Evolutionary conservation across 2,329 filamentous ascomycete genomes (phyloP).

Genomic region (Fusarium euwallaceae): DNA sequence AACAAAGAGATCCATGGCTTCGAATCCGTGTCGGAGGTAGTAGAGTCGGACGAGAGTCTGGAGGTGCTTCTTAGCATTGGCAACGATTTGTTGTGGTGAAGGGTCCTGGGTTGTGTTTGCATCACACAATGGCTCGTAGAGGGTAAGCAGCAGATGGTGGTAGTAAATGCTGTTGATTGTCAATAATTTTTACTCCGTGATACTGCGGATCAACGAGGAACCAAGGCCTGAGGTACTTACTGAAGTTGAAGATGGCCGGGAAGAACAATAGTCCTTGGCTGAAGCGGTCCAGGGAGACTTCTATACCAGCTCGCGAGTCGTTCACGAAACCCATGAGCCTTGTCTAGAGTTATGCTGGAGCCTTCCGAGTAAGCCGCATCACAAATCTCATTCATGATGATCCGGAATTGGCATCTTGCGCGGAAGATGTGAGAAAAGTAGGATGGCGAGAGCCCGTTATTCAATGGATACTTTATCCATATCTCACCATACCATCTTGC

Average conservation of each 20-base stretch:
- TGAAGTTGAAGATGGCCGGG: constrained; percentile 54
- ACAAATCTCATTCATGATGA: constrained; percentile 30
- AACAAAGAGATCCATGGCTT: constrained; percentile 49
- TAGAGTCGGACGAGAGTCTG: constrained; percentile 48
- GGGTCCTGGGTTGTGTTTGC: neutral
- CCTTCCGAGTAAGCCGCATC: constrained; percentile 25
- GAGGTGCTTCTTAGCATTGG: constrained; percentile 33
- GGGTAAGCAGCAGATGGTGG: constrained; percentile 42
- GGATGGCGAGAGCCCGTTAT: constrained; percentile 33
- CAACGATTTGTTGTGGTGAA: constrained; percentile 36
- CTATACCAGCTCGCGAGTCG: constrained; percentile 48
- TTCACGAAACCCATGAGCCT: constrained; percentile 36
- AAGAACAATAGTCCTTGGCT: constrained; percentile 48
- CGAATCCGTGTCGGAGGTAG: constrained; percentile 50
- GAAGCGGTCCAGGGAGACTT: constrained; percentile 42
- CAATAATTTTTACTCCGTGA: neutral
- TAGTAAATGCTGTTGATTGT: constrained; percentile 40
- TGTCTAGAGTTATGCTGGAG: constrained; percentile 27
- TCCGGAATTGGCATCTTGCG: neutral
- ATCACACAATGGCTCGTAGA: constrained; percentile 45
- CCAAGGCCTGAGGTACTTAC: constrained; percentile 41
- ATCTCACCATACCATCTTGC: constrained; percentile 53
- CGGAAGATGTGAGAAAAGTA: constrained; percentile 43
- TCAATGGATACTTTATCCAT: constrained; percentile 52
- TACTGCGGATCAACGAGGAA: too few relatives aligned